These are phyloP conservation scores for Bondarzewia mesenterica DNA, from an alignment of 1,284 basidiomycete species.

Conservation along the genomic window DNA sequence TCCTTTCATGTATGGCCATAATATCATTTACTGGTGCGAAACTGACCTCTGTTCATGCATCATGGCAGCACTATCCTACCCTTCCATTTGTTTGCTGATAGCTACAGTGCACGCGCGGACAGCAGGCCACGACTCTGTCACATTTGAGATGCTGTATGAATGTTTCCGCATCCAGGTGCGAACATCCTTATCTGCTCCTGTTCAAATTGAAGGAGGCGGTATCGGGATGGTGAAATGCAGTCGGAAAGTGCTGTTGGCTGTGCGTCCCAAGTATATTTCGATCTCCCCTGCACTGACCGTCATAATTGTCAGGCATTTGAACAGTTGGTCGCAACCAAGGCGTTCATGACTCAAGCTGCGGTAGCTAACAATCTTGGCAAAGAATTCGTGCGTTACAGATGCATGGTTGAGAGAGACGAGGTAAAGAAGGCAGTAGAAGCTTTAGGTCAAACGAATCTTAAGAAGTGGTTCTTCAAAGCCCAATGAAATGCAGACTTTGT, in stretches of 20 bases:
- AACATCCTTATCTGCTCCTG: conserved; percentile 58
- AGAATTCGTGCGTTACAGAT: conserved; percentile 64
- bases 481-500: conserved; percentile 15
- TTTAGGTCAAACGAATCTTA: conserved; percentile 60
- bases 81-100: conserved; percentile 66
- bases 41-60: neutral
- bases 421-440: conserved; percentile 60
- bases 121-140: conserved; percentile 60
- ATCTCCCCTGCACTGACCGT: neutral
- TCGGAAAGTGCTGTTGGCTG: conserved; percentile 51
- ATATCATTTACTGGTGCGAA: neutral
- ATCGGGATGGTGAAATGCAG: conserved; percentile 69
- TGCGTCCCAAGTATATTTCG: conserved; percentile 26
- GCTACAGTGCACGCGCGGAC: conserved; percentile 57
- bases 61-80: conserved; percentile 56
- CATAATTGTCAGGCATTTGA: conserved; percentile 56
- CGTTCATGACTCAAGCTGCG: conserved; percentile 41
- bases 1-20: conserved; percentile 40
- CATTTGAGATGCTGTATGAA: conserved; percentile 74
- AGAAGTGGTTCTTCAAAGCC: conserved; percentile 66
- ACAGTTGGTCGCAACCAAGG: conserved; percentile 38
- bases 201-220: conserved; percentile 63
- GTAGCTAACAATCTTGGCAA: conserved; percentile 38
- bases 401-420: conserved; percentile 44
- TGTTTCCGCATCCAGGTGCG: conserved; percentile 61